Conservation (phyloP, 1,284 basidiomycete species). For the Coniophora puteana region DNA sequence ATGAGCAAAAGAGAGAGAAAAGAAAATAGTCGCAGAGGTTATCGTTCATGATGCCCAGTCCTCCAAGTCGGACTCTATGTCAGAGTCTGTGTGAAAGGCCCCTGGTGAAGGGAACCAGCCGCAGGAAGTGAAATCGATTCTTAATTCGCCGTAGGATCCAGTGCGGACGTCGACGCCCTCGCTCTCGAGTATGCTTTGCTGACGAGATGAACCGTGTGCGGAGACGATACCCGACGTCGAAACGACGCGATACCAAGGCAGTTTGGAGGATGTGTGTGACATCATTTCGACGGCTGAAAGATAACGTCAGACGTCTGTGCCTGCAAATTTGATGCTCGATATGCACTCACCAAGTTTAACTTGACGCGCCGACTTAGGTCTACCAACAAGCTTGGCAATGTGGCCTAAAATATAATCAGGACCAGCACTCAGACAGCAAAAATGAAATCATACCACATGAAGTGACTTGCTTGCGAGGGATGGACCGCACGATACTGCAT, state of each 20-base stretch:
- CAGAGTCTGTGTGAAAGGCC: constrained; percentile 1
- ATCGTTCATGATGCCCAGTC: constrained; percentile 18
- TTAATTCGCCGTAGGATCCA: constrained; percentile 17
- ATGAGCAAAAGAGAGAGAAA: too few relatives aligned
- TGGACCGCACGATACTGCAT: constrained; percentile 16
- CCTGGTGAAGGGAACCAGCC: constrained; percentile 19
- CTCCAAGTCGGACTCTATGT: constrained; percentile 11
- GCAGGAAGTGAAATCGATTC: constrained; percentile 10
- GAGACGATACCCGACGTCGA: constrained; percentile 19
- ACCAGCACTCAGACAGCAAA: too few relatives aligned
- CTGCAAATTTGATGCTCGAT: neutral
- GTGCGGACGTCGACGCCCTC: constrained; percentile 15
- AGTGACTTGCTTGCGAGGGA: constrained; percentile 16
- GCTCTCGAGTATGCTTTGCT: constrained; percentile 12
- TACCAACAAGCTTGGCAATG: constrained; percentile 18
- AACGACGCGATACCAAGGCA: constrained; percentile 21
- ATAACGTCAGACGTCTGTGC: neutral
- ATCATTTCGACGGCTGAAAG: constrained; percentile 16
- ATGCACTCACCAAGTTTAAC: constrained; percentile 16
- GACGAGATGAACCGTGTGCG: constrained; percentile 6
- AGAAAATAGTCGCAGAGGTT: too few relatives aligned
- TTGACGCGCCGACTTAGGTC: constrained; percentile 12
- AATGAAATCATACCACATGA: constrained; percentile 11
- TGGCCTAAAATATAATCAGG: too few relatives aligned
- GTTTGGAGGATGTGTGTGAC: constrained; percentile 13